Base-by-base conservation (phyloP, 2,329 filamentous ascomycete genomes). In the Phoma sp. region DNA sequence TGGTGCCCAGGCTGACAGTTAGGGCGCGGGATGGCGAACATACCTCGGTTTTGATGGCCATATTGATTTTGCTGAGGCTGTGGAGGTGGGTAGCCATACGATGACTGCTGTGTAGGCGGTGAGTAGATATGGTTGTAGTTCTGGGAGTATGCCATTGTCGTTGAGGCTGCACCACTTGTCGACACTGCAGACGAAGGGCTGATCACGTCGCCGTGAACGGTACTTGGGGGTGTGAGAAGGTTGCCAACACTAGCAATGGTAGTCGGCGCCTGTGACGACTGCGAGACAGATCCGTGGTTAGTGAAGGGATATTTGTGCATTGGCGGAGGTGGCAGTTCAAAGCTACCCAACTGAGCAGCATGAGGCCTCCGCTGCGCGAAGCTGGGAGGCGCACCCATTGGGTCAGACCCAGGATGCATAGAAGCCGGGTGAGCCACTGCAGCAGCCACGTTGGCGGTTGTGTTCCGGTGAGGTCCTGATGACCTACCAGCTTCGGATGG, bases 361-460 rank as follows among this genome's bases (percentile, higher is more conserved):
- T 88, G 88, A 69, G 86, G 84, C 74, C 89, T 85, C 68, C 89
- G 84, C 73, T 87, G 82, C 64, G 87, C 85, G 72, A 92, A 86
- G 78, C 88, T 89, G 70, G 83, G 80, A 65, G 83, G 81, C 67
- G 81, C 79, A 74, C 81, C 81, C 78, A 87, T 82, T 72, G 79
- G 78, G 74, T 87, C 84, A 70, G 84, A 76, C 70, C 81, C 80
- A 72, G 83, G 78, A 77, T 84, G 82, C 84, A 87, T 88, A 72
- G 82, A 83, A 71, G 81, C 77, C 71, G 82, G 80, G 67, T 81
- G 82, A 67, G 83, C 79, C 70, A 85, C 82, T 66, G 84, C 82
- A 71, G 84, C 80, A 79, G 84, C 84, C 85, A 87, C 82, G 77
- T 79, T 85, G 79, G 74, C 80, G 76, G 78, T 77, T 80, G 74